These are phyloP conservation scores for Mycena haematopus DNA, from an alignment of 768 basidiomycete genomes.

Conservation along the genomic window DNA sequence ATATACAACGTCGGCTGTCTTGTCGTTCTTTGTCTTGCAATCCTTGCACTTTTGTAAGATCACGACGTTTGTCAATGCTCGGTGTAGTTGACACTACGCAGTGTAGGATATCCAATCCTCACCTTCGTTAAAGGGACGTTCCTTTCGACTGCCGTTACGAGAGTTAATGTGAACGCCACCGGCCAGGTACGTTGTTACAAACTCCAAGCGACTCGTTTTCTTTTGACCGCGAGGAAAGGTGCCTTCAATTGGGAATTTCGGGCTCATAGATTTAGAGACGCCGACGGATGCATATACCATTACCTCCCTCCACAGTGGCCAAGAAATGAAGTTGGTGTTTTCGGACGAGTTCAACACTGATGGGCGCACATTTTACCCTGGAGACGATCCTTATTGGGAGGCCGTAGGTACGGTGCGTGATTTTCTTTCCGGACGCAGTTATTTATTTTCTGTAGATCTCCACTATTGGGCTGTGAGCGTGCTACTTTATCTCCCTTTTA, in stretches of 20 bases:
- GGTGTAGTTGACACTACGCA: conserved; percentile 32
- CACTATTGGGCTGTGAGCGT: conserved; percentile 72
- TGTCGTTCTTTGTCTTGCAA: conserved; percentile 56
- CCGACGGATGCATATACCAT: conserved; percentile 62
- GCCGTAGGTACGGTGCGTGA: conserved; percentile 44
- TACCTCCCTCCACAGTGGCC: conserved; percentile 54
- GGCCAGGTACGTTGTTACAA: conserved; percentile 53
- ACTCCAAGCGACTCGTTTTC: background rate
- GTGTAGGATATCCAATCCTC: conserved; percentile 68
- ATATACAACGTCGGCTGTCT: conserved; percentile 76
- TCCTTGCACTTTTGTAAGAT: conserved; percentile 66
- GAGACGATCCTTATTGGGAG: conserved; percentile 93
- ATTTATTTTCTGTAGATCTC: conserved; percentile 47
- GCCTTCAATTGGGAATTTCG: conserved; percentile 23
- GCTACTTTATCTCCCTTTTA: background rate
- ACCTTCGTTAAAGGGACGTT: conserved; percentile 51
- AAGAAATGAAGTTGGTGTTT: conserved; percentile 75
- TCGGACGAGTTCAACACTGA: conserved; percentile 84
- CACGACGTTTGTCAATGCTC: conserved; percentile 8
- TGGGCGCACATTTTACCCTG: conserved; percentile 47
- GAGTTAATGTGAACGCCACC: conserved; percentile 74
- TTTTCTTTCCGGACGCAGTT: too few species aligned
- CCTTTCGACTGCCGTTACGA: conserved; percentile 63
- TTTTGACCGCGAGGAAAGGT: conserved; percentile 2
- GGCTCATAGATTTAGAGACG: conserved; percentile 74